A percentile compares a stretch with the other conserved stretches of the same genome.
Conservation (phyloP, 2,329 filamentous ascomycete species). For the Zymoseptoria brevis region DNA sequence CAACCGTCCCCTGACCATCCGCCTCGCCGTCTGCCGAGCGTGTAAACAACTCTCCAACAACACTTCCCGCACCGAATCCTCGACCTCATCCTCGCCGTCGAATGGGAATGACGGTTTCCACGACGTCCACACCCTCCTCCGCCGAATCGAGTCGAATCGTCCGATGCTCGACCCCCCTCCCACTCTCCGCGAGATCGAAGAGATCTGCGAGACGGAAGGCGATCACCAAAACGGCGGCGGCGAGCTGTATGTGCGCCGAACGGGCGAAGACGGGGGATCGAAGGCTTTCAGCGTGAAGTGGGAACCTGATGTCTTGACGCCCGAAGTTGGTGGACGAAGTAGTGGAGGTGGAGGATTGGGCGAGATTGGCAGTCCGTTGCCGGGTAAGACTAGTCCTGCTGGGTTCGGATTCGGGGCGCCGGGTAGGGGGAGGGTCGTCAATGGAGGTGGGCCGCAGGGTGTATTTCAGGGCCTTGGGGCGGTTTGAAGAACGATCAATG, state of each 20-base stretch:
- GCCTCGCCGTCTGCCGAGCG: slow-evolving; percentile 66
- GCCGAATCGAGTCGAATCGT: slow-evolving; percentile 59
- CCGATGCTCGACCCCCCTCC: slow-evolving; percentile 49
- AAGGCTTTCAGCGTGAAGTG: slow-evolving; percentile 37
- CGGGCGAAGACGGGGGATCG: slow-evolving; percentile 27
- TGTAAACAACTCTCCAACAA: slow-evolving; percentile 55
- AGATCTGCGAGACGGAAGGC: slow-evolving; percentile 86
- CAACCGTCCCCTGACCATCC: slow-evolving; percentile 56
- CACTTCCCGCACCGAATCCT: slow-evolving; percentile 30
- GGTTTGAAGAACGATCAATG: slow-evolving; percentile 1
- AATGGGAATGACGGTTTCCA: slow-evolving; percentile 56
- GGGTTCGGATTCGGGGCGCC: slow-evolving; percentile 24
- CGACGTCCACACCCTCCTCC: slow-evolving; percentile 54
- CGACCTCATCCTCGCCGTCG: slow-evolving; percentile 14
- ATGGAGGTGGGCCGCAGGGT: slow-evolving; percentile 6
- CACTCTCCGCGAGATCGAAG: slow-evolving; percentile 62
- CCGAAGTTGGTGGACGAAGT: slow-evolving; percentile 21
- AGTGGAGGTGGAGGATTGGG: slow-evolving; percentile 29
- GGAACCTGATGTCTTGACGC: slow-evolving; percentile 22
- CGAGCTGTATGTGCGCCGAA: slow-evolving; percentile 63
- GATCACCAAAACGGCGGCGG: slow-evolving; percentile 81
- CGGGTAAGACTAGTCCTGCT: slow-evolving; percentile 34
- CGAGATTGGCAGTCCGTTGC: slow-evolving; percentile 43
- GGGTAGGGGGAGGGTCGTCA: slow-evolving; percentile 11
- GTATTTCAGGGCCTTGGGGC: slow-evolving; percentile 22